Base-by-base conservation (phyloP, 441 rosid genomes). In the Gossypium trilobum region DNA sequence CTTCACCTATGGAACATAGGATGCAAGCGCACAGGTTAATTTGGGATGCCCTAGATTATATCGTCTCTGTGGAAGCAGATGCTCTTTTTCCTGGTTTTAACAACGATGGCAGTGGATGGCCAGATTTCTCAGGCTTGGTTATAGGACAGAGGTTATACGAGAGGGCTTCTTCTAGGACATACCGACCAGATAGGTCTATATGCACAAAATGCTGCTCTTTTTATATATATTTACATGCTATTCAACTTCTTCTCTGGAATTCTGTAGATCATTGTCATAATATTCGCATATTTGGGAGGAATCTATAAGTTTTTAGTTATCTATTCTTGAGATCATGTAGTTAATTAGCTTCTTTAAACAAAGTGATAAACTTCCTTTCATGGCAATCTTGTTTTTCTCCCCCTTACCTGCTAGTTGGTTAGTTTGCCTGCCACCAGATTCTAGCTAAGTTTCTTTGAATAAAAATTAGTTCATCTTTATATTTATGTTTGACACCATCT, bases 141-240 rank as follows among this genome's bases (percentile, higher is more conserved):
- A 96, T 96, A 87, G 99, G 99, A 73, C 98, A 96, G 50, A 82
- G 99, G 68, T 85, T 93, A 20, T 96, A 96, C 58, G 96, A 91
- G 84, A 88, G 85, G 71, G 89, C 97, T 61, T 81, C 93, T 66
- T 82, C 91, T 68, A 81, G 91, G 84, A 90, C 96, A 29, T 89
- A 83, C 78, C 82, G 90, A 70, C 93, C 87, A 17, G 95, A 92
- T 84, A 89, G 99, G 99, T 89, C 79, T 73, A 64, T 42, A 14
- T 10, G 36, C 76, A 16, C 61, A 54, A 73, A 68, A n/a, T n/a
- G 55, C 19, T 51, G 20, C 16, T 51, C 2, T 42, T 36, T 16
- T 46, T 1, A 13, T 27, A 39, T 57, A 3, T 31, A 4, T 36
- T 60, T 46, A 23, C 25, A 11, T 14, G 23, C 31, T 39, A 19